Percentiles rank a stretch among this genome's conserved stretches.
phyloP scores from a whole-genome alignment of 768 basidiomycete species.

The Rhodocollybia butyracea region DNA sequence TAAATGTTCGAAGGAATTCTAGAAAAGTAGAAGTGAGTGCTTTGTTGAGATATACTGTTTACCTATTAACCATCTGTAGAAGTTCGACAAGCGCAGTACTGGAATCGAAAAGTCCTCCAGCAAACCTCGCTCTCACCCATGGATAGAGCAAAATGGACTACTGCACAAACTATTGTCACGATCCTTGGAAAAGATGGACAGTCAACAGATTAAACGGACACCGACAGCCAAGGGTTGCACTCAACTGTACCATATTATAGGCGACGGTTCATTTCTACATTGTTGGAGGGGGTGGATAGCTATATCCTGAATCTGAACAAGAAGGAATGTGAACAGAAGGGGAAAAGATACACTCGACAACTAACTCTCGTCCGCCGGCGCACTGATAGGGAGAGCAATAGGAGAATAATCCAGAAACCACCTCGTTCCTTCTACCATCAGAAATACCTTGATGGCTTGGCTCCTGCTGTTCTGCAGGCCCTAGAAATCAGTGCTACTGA shows the following conservation, averaged over 20 bases:
- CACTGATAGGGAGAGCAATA: background rate
- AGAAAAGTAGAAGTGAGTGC: background rate
- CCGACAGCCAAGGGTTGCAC: background rate
- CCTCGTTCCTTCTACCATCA: background rate
- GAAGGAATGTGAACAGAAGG: background rate
- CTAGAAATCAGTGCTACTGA: background rate
- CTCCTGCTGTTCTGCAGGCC: background rate
- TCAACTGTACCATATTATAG: background rate
- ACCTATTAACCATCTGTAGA: background rate
- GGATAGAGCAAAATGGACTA: background rate
- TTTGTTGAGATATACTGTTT: background rate
- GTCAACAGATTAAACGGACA: background rate
- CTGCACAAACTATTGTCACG: background rate
- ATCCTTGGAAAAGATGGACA: background rate
- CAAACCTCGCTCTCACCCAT: background rate
- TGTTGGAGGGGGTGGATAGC: background rate
- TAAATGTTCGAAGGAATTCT: background rate
- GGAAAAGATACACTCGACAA: background rate
- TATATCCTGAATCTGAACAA: background rate
- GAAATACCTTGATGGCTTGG: background rate
- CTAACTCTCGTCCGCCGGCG: background rate
- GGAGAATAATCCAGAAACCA: background rate
- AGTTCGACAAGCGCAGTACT: background rate
- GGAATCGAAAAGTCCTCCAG: background rate
- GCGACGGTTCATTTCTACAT: background rate